Percentiles rank a stretch among this genome's conserved stretches.
phyloP scores from a whole-genome alignment of 2,329 filamentous ascomycete genomes.

The Mycocentrospora acerina region DNA sequence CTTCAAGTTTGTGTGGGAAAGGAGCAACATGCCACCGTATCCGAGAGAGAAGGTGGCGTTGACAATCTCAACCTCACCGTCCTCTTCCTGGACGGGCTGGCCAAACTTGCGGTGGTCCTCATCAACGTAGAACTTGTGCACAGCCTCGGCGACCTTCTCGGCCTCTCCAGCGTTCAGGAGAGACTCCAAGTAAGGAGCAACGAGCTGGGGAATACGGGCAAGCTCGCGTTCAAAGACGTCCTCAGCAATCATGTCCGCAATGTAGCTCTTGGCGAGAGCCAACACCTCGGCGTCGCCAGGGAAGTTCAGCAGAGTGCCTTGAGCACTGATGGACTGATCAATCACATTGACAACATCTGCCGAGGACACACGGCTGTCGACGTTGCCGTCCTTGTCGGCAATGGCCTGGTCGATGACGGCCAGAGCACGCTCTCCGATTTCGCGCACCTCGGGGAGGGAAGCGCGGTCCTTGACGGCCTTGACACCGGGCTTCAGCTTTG shows the following conservation, averaged over 20 bases:
- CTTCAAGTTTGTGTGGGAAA: slow-evolving; percentile 93
- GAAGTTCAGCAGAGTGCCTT: slow-evolving; percentile 63
- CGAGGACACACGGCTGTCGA: slow-evolving; percentile 64
- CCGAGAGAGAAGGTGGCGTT: slow-evolving; percentile 97
- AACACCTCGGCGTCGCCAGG: slow-evolving; percentile 64
- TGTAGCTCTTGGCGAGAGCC: slow-evolving; percentile 69
- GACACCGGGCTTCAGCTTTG: slow-evolving; percentile 91
- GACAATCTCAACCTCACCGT: slow-evolving; percentile 93
- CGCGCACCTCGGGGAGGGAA: slow-evolving; percentile 90
- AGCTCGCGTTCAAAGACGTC: slow-evolving; percentile 82
- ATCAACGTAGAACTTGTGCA: slow-evolving; percentile 76
- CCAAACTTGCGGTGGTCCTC: slow-evolving; percentile 89
- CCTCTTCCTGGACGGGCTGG: slow-evolving; percentile 80
- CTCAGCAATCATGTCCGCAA: slow-evolving; percentile 82
- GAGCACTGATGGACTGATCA: slow-evolving; percentile 72
- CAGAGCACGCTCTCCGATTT: slow-evolving; percentile 79
- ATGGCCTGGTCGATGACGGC: slow-evolving; percentile 93
- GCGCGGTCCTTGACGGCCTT: slow-evolving; percentile 84
- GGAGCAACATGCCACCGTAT: slow-evolving; percentile 94
- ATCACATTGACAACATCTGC: slow-evolving; percentile 76
- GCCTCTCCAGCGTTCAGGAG: slow-evolving; percentile 65
- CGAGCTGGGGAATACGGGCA: slow-evolving; percentile 66
- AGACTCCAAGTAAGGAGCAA: slow-evolving; percentile 74
- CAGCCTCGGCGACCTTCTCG: slow-evolving; percentile 66
- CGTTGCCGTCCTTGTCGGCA: slow-evolving; percentile 58